Base-by-base conservation (phyloP, 2,329 filamentous ascomycete genomes). In the Calonectria pteridis region DNA sequence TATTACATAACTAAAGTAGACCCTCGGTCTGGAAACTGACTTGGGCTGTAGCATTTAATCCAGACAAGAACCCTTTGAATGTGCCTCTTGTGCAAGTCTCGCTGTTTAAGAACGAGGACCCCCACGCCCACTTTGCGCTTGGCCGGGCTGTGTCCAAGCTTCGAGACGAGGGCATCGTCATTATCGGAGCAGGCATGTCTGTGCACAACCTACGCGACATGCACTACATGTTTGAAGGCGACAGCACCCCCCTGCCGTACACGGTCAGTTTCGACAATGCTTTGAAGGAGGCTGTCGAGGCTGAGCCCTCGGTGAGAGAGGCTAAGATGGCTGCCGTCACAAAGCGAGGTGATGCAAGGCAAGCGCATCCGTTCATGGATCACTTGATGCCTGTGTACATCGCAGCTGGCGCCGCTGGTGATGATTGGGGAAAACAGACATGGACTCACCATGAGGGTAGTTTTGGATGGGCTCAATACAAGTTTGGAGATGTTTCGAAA, bases 11-110 rank as follows among this genome's bases (percentile, higher is more conserved):
- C n/a, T 4, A n/a, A 18, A 29, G n/a, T n/a, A n/a, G n/a, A n/a
- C n/a, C 23, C 26, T 35, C n/a, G 28, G 33, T 6, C 16, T 10
- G 49, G 0, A 20, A 20, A 31, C 76, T 20, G 10, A 71, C 26
- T 6, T 10, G 18, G 13, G 20, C n/a, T 9, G 14, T 7, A 82
- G 91, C 91, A 20, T 94, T 94, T 81, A 83, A 91, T 69, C 91
- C 91, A 0, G 85, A 90, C 20, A 81, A 86, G 9, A 94, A 94
- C 79, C 91, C 92, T 2, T 82, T 94, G 14, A 87, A 87, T 55
- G 89, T 93, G 2, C 94, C 94, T 1, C 86, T 95, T 9, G 92
- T 95, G 14, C 94, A 95, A 78, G 91, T 94, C 37, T 94, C 92
- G 3, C 87, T 95, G 14, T 94, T 93, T 82, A 85, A 89, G 71